These are phyloP conservation scores for Peronospora belbahrii DNA, from an alignment of 352 stramenopile genomes.

Conservation along the genomic window DNA sequence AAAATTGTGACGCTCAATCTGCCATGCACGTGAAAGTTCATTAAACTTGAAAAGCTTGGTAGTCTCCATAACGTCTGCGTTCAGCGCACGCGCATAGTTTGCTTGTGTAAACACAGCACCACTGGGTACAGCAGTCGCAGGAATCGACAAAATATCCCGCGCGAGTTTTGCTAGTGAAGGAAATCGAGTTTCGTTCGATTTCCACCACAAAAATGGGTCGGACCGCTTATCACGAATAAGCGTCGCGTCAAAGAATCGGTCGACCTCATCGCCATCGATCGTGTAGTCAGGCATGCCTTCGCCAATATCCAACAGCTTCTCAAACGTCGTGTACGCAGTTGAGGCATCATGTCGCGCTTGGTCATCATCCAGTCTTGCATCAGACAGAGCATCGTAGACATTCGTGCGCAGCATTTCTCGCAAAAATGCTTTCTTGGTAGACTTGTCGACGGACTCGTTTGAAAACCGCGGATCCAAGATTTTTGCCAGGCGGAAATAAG, in stretches of 20 bases:
- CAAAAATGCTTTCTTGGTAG: slow-evolving; percentile 66
- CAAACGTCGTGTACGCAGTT: slow-evolving; percentile 71
- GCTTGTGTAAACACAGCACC: slow-evolving; percentile 64
- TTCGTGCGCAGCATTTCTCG: slow-evolving; percentile 69
- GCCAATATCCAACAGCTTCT: slow-evolving; percentile 74
- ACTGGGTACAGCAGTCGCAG: slow-evolving; percentile 55
- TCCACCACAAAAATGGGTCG: slow-evolving; percentile 77
- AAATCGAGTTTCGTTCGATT: slow-evolving; percentile 76
- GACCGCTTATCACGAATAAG: slow-evolving; percentile 75
- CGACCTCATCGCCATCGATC: slow-evolving; percentile 69
- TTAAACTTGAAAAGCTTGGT: slow-evolving; percentile 75
- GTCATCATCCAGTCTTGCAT: slow-evolving; percentile 46
- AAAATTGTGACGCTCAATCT: slow-evolving; percentile 73
- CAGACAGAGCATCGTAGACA: slow-evolving; percentile 53
- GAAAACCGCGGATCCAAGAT: slow-evolving; percentile 75
- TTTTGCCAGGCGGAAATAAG: slow-evolving; percentile 66
- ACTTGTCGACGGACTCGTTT: slow-evolving; percentile 73
- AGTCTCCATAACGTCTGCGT: slow-evolving; percentile 44
- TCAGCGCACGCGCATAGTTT: slow-evolving; percentile 51
- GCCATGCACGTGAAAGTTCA: slow-evolving; percentile 63
- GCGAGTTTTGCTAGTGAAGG: slow-evolving; percentile 61
- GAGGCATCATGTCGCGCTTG: slow-evolving; percentile 49
- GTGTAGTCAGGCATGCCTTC: slow-evolving; percentile 72
- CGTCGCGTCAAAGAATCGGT: slow-evolving; percentile 78
- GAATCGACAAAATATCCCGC: slow-evolving; percentile 69